A percentile compares a stretch with the other conserved stretches of the same genome.
Evolutionary conservation across 768 basidiomycete genomes (phyloP).

Genomic region (Panellus pusillus): DNA sequence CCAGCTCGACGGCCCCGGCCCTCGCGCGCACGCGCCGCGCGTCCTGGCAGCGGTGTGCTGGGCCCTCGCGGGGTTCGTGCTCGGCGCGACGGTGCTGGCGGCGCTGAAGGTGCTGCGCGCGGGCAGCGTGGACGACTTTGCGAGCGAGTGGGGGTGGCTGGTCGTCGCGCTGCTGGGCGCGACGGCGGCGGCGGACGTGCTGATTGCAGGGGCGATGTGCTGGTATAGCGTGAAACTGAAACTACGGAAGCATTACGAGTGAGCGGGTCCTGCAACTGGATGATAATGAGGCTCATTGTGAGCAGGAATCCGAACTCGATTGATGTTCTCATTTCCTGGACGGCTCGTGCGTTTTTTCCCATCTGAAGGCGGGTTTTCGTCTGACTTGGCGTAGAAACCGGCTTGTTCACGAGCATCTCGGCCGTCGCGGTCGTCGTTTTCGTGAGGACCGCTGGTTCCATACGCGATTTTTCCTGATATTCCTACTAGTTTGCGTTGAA

Average conservation of each 20-base stretch:
- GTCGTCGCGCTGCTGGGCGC: slow-evolving; percentile 10
- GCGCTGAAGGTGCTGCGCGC: slow-evolving; percentile 12
- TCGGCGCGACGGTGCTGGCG: slow-evolving; percentile 16
- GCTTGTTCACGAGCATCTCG: slow-evolving; percentile 14
- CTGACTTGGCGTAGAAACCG: slow-evolving; percentile 7
- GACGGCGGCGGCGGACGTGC: slow-evolving; percentile 11
- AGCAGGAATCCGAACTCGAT: not conserved
- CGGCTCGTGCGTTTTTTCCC: slow-evolving; percentile 9
- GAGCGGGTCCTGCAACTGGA: no score
- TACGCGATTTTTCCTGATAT: not conserved
- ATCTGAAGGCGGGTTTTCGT: no score
- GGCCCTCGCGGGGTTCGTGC: slow-evolving; percentile 13
- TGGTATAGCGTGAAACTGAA: slow-evolving; percentile 10
- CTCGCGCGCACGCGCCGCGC: not conserved
- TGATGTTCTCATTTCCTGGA: slow-evolving; percentile 14
- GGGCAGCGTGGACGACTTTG: slow-evolving; percentile 9
- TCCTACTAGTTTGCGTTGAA: not conserved
- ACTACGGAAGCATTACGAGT: not conserved
- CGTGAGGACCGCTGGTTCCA: not conserved
- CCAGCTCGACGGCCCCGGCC: slow-evolving; percentile 8
- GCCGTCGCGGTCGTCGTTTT: slow-evolving; percentile 8
- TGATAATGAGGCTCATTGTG: not conserved
- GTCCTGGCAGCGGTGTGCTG: slow-evolving; percentile 9
- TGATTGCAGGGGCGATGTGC: slow-evolving; percentile 12
- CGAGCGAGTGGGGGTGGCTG: slow-evolving; percentile 17